Evolutionary conservation across 1,284 basidiomycete species (phyloP).

Genomic region (Leccinum fallax): DNA sequence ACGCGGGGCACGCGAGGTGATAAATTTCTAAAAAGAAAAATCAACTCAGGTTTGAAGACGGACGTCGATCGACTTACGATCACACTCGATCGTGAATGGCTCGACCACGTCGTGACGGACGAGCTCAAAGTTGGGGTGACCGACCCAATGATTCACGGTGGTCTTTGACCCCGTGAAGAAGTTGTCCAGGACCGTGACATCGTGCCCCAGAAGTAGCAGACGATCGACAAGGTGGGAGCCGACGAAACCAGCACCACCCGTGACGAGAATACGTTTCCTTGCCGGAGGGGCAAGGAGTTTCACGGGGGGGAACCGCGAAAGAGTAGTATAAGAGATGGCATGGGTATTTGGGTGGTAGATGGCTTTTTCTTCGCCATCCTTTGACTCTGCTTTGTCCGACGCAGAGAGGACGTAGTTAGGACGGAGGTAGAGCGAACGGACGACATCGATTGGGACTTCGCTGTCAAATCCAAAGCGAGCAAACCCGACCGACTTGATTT

Average conservation of each 20-base stretch:
- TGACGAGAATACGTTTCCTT: slow-evolving; percentile 91
- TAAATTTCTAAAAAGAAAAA: slow-evolving; percentile 79
- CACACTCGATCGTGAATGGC: slow-evolving; percentile 96
- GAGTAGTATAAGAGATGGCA: slow-evolving; percentile 88
- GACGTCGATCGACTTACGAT: slow-evolving; percentile 60
- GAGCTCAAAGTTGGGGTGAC: slow-evolving; percentile 98
- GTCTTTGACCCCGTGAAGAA: slow-evolving; percentile 98
- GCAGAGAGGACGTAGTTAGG: slow-evolving; percentile 69
- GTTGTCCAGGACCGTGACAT: slow-evolving; percentile 97
- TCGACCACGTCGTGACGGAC: slow-evolving; percentile 97
- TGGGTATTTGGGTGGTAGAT: slow-evolving; percentile 78
- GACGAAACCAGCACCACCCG: slow-evolving; percentile 97
- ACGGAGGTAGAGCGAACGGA: slow-evolving; percentile 86
- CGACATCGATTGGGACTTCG: slow-evolving; percentile 73
- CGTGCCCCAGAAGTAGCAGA: slow-evolving; percentile 96
- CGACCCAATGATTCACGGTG: slow-evolving; percentile 92
- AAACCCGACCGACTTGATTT: slow-evolving; percentile 79
- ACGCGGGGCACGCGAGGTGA: slow-evolving; percentile 95
- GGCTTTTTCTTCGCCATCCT: slow-evolving; percentile 50
- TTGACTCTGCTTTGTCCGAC: slow-evolving; percentile 40
- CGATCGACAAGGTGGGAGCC: slow-evolving; percentile 97
- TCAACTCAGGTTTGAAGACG: not conserved
- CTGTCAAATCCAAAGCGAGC: slow-evolving; percentile 88
- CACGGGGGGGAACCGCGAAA: slow-evolving; percentile 90
- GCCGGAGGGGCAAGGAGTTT: slow-evolving; percentile 76